A percentile compares a stretch with the other conserved stretches of the same genome.
Evolutionary conservation across 176 grass and related monocot species (phyloP).

Genomic region (Puya raimondii): DNA sequence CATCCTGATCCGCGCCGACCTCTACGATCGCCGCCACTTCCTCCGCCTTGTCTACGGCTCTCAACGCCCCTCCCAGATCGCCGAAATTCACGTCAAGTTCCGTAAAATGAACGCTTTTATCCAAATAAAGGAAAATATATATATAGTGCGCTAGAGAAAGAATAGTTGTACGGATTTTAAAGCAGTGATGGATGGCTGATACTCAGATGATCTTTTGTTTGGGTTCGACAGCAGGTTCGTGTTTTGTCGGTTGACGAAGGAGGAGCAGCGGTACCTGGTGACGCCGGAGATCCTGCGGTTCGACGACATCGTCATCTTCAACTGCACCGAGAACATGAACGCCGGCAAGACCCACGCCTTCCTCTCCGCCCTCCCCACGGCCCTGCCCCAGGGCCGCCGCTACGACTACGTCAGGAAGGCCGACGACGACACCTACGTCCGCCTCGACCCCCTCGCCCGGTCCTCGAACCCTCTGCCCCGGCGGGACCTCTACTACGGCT

Average conservation of each 20-base stretch:
- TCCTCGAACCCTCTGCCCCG: conserved; percentile 31
- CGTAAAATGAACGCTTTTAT: too few species aligned
- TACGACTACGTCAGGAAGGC: conserved; percentile 65
- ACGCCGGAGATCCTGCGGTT: conserved; percentile 27
- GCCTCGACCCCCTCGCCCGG: conserved; percentile 22
- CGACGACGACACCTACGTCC: conserved; percentile 65
- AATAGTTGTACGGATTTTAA: too few species aligned
- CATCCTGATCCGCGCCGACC: conserved; percentile 23
- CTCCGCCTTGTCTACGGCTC: conserved; percentile 23
- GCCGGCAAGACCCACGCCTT: conserved; percentile 50
- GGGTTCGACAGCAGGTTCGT: background rate
- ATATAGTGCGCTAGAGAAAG: too few species aligned
- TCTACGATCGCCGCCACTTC: conserved; percentile 23
- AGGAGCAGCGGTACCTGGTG: conserved; percentile 18
- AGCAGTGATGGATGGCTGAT: too few species aligned
- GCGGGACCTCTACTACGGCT: conserved; percentile 33
- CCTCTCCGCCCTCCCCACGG: conserved; percentile 36
- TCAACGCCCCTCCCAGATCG: background rate
- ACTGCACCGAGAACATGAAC: conserved; percentile 76
- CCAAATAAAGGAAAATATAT: too few species aligned
- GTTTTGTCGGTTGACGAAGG: conserved; percentile 29
- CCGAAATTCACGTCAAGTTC: conserved; percentile 15
- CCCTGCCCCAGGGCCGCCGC: background rate
- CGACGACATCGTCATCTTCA: conserved; percentile 50
- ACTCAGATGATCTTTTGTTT: too few species aligned